These are phyloP conservation scores for Coniochaeta pulveracea DNA, from an alignment of 2,329 filamentous ascomycete genomes.

Conservation along the genomic window DNA sequence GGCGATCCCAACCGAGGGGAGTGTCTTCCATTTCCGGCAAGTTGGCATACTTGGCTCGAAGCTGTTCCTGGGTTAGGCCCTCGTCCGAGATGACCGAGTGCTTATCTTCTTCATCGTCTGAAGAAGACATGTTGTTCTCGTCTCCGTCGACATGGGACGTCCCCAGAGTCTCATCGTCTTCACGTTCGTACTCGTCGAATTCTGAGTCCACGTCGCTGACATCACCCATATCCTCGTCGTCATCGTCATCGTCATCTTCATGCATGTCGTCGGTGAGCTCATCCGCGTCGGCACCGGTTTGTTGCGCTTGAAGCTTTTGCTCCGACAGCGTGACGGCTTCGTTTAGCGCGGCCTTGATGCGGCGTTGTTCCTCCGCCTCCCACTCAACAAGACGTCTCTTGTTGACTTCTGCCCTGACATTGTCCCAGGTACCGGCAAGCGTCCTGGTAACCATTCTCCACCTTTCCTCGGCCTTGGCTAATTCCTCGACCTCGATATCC, in stretches of 20 bases:
- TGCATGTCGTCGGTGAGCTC: constrained; percentile 28
- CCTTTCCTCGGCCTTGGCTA: constrained; percentile 50
- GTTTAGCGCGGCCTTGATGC: constrained; percentile 57
- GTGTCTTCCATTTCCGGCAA: constrained; percentile 36
- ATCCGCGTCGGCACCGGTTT: constrained; percentile 45
- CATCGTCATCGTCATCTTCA: constrained; percentile 11
- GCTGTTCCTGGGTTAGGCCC: constrained; percentile 55
- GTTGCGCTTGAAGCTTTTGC: constrained; percentile 54
- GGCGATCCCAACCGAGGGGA: constrained; percentile 15
- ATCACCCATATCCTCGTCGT: constrained; percentile 29
- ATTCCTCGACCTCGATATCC: constrained; percentile 70
- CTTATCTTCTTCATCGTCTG: constrained; percentile 51
- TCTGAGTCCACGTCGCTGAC: constrained; percentile 37
- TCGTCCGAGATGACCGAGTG: constrained; percentile 46
- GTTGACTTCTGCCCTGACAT: constrained; percentile 51
- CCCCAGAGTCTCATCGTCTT: constrained; percentile 24
- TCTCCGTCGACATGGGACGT: constrained; percentile 27
- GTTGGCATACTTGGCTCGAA: constrained; percentile 57
- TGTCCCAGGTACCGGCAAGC: constrained; percentile 50
- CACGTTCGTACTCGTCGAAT: constrained; percentile 27
- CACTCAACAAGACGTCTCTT: constrained; percentile 46
- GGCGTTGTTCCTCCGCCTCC: constrained; percentile 53
- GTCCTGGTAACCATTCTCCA: constrained; percentile 62
- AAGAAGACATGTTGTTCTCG: constrained; percentile 49
- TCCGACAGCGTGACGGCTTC: constrained; percentile 64